Evolutionary conservation across 1,284 basidiomycete genomes (phyloP).

Genomic region (Papiliotrema nemorosa): DNA sequence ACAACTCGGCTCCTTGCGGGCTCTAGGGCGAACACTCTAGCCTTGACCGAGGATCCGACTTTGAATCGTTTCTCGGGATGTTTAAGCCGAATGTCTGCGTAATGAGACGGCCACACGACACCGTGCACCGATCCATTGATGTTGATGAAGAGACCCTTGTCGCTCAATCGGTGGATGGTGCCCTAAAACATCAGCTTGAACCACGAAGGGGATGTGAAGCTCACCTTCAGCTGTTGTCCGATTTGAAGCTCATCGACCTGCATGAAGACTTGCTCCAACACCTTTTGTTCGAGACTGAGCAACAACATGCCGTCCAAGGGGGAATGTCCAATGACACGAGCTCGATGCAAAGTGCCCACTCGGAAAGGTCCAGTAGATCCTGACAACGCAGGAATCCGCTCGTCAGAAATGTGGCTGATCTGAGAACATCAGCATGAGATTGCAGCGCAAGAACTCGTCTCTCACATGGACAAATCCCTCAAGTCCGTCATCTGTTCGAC

Average conservation of each 20-base stretch:
- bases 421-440: slow-evolving; percentile 39
- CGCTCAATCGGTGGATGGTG: slow-evolving; percentile 75
- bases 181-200: slow-evolving; percentile 49
- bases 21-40: slow-evolving; percentile 78
- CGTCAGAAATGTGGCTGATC: slow-evolving; percentile 93
- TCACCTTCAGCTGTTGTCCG: slow-evolving; percentile 70
- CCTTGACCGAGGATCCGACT: slow-evolving; percentile 76
- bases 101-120: slow-evolving; percentile 91
- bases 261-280: slow-evolving; percentile 83
- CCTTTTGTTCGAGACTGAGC: slow-evolving; percentile 74
- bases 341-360: slow-evolving; percentile 71
- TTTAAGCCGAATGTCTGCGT: slow-evolving; percentile 87
- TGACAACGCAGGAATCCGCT: slow-evolving; percentile 74
- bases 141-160: slow-evolving; percentile 75
- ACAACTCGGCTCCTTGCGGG: slow-evolving; percentile 74
- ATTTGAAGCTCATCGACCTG: slow-evolving; percentile 78
- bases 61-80: slow-evolving; percentile 92
- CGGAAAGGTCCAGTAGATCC: slow-evolving; percentile 72
- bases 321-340: slow-evolving; percentile 85
- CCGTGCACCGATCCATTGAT: slow-evolving; percentile 84
- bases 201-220: not conserved
- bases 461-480: slow-evolving; percentile 83
- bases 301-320: slow-evolving; percentile 84
- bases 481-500: slow-evolving; percentile 62
- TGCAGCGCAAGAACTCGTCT: slow-evolving; percentile 8